These are phyloP conservation scores for Saccharomycopsis fodiens DNA, from an alignment of 805 yeast species.

Conservation along the genomic window DNA sequence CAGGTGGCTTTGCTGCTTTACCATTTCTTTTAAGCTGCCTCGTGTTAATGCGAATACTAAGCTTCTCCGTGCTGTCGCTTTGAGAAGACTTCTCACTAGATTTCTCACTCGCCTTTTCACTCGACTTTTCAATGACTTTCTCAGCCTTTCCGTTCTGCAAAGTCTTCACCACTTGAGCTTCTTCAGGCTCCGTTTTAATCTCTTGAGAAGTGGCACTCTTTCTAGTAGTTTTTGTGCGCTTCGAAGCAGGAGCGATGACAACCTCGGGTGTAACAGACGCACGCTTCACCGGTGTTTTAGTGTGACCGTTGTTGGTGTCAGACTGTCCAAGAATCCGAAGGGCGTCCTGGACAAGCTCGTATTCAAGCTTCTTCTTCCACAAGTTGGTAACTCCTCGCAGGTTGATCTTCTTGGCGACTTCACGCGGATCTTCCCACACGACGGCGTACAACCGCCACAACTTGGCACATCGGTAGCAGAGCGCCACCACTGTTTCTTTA, in stretches of 20 bases:
- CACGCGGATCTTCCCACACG: slow-evolving; percentile 74
- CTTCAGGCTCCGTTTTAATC: no score
- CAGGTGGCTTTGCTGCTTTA: not conserved
- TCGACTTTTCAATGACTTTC: no score
- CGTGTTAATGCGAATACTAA: not conserved
- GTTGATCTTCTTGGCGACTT: slow-evolving; percentile 44
- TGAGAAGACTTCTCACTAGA: no score
- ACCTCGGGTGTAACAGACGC: no score
- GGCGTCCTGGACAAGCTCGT: slow-evolving; percentile 59
- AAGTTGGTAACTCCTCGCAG: slow-evolving; percentile 39
- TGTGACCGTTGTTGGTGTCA: slow-evolving; percentile 24
- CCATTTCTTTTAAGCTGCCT: slow-evolving; percentile 1
- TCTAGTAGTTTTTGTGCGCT: not conserved
- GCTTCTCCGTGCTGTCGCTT: no score
- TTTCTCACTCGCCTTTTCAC: no score
- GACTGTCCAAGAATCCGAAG: slow-evolving; percentile 45
- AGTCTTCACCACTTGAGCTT: no score
- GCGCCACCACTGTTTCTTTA: slow-evolving; percentile 39
- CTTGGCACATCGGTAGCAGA: slow-evolving; percentile 82
- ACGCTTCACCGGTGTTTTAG: no score
- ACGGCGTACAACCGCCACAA: slow-evolving; percentile 89
- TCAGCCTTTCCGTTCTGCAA: no score
- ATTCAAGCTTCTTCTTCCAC: slow-evolving; percentile 58
- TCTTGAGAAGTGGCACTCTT: not conserved
- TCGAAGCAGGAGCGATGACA: no score